phyloP scores from a whole-genome alignment of 495 filamentous ascomycete species.

The Penicillium bialowiezense region DNA sequence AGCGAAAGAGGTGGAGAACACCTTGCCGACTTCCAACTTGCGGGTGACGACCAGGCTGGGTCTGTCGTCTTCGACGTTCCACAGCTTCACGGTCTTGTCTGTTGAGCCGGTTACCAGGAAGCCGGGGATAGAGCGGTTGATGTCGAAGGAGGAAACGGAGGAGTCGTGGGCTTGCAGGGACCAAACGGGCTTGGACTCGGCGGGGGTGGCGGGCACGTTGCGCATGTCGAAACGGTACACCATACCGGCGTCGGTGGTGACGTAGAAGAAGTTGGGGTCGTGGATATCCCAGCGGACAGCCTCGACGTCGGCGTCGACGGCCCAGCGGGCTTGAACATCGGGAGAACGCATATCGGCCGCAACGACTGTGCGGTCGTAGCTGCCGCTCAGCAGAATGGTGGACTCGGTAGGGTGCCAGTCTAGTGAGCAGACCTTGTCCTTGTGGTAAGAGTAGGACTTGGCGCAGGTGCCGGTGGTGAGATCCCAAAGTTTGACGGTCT shows the following conservation, averaged over 20 bases:
- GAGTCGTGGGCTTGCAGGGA: constrained; percentile 92
- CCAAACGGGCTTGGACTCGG: constrained; percentile 82
- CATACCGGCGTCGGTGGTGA: constrained; percentile 86
- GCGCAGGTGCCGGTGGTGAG: constrained; percentile 86
- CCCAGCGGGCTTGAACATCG: constrained; percentile 78
- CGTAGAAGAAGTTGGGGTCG: constrained; percentile 88
- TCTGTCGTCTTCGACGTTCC: constrained; percentile 75
- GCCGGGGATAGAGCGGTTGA: constrained; percentile 84
- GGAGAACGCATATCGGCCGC: constrained; percentile 92
- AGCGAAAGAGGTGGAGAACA: constrained; percentile 87
- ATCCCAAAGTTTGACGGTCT: constrained; percentile 97
- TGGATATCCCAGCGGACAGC: constrained; percentile 90
- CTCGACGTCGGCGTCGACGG: constrained; percentile 93
- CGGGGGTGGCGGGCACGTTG: constrained; percentile 62
- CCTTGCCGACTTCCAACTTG: constrained; percentile 88
- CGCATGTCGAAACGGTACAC: constrained; percentile 86
- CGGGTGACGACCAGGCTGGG: constrained; percentile 89
- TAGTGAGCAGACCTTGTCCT: constrained; percentile 93
- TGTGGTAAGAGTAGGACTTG: constrained; percentile 87
- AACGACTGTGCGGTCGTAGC: constrained; percentile 90
- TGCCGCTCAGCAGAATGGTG: constrained; percentile 84
- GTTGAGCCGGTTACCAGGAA: constrained; percentile 90
- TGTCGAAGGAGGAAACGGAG: constrained; percentile 90
- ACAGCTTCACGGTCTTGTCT: constrained; percentile 93
- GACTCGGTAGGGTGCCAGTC: constrained; percentile 88